phyloP scores from a whole-genome alignment of 768 basidiomycete genomes.

The Phlegmacium glaucopus region DNA sequence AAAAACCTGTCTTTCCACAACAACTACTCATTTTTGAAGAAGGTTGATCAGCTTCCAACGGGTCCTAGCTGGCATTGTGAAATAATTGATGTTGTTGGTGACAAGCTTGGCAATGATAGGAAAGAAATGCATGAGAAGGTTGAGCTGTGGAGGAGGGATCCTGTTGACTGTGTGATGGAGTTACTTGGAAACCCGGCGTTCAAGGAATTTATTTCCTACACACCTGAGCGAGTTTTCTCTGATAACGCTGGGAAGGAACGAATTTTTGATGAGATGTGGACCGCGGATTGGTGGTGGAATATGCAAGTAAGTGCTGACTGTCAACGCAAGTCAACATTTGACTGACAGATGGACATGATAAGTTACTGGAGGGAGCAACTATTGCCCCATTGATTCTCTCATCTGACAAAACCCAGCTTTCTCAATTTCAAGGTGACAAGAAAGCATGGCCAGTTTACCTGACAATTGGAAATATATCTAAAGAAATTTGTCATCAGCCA shows the following conservation, averaged over 20 bases:
- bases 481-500: conserved; percentile 9
- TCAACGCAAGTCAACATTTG: conserved; percentile 8
- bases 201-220: conserved; percentile 22
- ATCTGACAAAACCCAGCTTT: conserved; percentile 9
- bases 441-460: conserved; percentile 9
- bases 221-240: conserved; percentile 33
- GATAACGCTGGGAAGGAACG: conserved; percentile 21
- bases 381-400: conserved; percentile 37
- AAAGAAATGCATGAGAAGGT: conserved; percentile 13
- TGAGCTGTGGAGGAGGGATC: conserved; percentile 29
- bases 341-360: conserved; percentile 3
- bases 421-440: conserved; percentile 1
- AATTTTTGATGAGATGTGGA: conserved; percentile 42
- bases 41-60: not conserved
- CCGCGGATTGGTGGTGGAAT: conserved; percentile 50
- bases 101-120: not conserved
- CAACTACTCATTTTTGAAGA: not conserved
- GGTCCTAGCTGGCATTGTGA: not conserved
- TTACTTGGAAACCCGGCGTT: conserved; percentile 33
- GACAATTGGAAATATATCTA: conserved; percentile 7
- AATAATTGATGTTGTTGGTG: not conserved
- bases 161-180: conserved; percentile 31
- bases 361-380: conserved; percentile 20
- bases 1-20: not conserved
- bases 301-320: conserved; percentile 26